Conservation (phyloP, 2,329 filamentous ascomycete species). For the Exophiala sideris region DNA sequence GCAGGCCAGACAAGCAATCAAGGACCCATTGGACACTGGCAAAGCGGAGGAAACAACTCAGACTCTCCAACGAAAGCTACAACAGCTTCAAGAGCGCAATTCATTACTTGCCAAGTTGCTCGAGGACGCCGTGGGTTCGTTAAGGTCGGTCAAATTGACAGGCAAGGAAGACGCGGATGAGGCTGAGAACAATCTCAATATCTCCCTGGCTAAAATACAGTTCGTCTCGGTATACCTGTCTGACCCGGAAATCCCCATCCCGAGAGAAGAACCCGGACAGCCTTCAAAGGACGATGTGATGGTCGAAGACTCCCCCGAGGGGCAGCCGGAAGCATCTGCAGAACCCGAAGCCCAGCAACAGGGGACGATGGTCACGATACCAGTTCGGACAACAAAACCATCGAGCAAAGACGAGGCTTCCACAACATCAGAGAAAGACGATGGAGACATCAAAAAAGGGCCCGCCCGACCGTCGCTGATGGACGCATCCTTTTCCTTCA, state of each 20-base stretch:
- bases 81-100: conserved; percentile 40
- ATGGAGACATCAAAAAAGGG: conserved; percentile 1
- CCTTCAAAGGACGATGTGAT: background rate
- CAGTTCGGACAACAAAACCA: background rate
- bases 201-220: conserved; percentile 40
- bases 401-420: background rate
- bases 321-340: background rate
- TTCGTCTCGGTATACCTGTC: conserved; percentile 44
- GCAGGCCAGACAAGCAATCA: conserved; percentile 23
- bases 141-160: conserved; percentile 37
- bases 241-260: conserved; percentile 36
- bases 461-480: conserved; percentile 40
- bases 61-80: conserved; percentile 28
- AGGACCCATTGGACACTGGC: conserved; percentile 5
- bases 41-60: conserved; percentile 2
- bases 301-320: background rate
- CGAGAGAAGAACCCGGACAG: conserved; percentile 3
- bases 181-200: conserved; percentile 34
- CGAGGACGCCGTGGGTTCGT: conserved; percentile 40
- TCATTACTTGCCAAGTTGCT: conserved; percentile 40
- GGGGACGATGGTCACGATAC: background rate
- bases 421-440: background rate
- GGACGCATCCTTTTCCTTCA: conserved; percentile 50
- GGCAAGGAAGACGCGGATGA: conserved; percentile 12
- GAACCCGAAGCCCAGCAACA: background rate